These are phyloP conservation scores for Ceratobasidium sp. DNA, from an alignment of 1,284 basidiomycete genomes.

Conservation along the genomic window DNA sequence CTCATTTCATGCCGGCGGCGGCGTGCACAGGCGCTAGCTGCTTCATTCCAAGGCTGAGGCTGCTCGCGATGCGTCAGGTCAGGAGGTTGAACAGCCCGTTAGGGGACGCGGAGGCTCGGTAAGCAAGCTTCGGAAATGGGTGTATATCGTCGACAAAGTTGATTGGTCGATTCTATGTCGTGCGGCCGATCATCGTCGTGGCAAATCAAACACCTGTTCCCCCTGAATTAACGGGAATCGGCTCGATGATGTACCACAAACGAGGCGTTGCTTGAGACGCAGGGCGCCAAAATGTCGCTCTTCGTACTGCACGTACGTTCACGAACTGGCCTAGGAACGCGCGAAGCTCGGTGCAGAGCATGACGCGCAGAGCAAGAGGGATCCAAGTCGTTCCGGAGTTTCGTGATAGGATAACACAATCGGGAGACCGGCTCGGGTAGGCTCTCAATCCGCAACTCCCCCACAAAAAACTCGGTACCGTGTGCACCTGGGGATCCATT, in stretches of 20 bases:
- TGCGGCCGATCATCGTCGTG: constrained; percentile 32
- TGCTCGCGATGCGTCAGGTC: constrained; percentile 12
- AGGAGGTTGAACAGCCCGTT: constrained; percentile 7
- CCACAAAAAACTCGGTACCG: constrained; percentile 24
- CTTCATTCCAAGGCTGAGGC: background rate
- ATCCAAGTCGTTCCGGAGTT: background rate
- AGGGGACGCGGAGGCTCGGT: constrained; percentile 7
- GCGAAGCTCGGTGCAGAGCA: background rate
- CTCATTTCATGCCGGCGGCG: constrained; percentile 23
- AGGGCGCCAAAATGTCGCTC: constrained; percentile 29
- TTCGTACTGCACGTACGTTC: constrained; percentile 6
- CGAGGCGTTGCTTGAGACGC: constrained; percentile 19
- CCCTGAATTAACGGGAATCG: constrained; percentile 27
- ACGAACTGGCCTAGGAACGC: background rate
- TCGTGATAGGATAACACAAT: constrained; percentile 11
- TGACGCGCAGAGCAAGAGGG: constrained; percentile 8
- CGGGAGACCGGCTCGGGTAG: constrained; percentile 22
- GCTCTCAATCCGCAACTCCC: background rate
- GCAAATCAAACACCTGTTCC: constrained; percentile 39
- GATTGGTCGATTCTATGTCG: constrained; percentile 30
- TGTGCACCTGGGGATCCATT: constrained; percentile 1
- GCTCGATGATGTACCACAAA: background rate
- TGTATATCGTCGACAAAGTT: background rate
- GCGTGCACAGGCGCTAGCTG: background rate
- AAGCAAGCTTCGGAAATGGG: constrained; percentile 18